These are phyloP conservation scores for Microascus cirrosus DNA, from an alignment of 2,329 filamentous ascomycete genomes.

Conservation along the genomic window DNA sequence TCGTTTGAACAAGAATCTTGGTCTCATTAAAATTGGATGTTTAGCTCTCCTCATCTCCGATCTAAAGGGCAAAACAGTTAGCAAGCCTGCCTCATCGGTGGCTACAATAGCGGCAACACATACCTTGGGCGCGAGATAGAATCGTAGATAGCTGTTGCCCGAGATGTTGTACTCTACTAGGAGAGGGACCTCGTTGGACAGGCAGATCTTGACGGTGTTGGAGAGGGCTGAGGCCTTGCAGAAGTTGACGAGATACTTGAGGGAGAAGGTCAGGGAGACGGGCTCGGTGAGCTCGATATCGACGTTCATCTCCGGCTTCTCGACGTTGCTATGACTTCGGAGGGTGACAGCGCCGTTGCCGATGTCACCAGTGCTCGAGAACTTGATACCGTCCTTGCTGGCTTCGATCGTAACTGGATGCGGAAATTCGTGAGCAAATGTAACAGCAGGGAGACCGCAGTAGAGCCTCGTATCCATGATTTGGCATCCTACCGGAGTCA, in stretches of 20 bases:
- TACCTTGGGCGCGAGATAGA: constrained; percentile 98
- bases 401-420: constrained; percentile 84
- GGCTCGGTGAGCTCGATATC: constrained; percentile 87
- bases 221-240: constrained; percentile 92
- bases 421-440: constrained; percentile 3
- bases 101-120: not conserved
- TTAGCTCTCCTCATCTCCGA: constrained; percentile 16
- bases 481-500: constrained; percentile 68
- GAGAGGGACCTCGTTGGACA: constrained; percentile 92
- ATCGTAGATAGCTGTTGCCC: constrained; percentile 81
- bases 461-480: not conserved
- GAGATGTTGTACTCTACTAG: constrained; percentile 82
- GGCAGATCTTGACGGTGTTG: constrained; percentile 73
- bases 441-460: not conserved
- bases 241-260: constrained; percentile 99
- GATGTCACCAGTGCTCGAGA: constrained; percentile 87
- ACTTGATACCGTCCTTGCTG: constrained; percentile 94
- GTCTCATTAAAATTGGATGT: constrained; percentile 2
- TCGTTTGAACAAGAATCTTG: not conserved
- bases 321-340: constrained; percentile 76
- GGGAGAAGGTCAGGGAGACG: constrained; percentile 89
- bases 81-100: not conserved
- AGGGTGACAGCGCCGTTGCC: constrained; percentile 90
- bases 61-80: constrained; percentile 8
- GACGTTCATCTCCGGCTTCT: constrained; percentile 78